These are phyloP conservation scores for Arthrinium phaeospermum DNA, from an alignment of 2,329 filamentous ascomycete species.

Conservation along the genomic window DNA sequence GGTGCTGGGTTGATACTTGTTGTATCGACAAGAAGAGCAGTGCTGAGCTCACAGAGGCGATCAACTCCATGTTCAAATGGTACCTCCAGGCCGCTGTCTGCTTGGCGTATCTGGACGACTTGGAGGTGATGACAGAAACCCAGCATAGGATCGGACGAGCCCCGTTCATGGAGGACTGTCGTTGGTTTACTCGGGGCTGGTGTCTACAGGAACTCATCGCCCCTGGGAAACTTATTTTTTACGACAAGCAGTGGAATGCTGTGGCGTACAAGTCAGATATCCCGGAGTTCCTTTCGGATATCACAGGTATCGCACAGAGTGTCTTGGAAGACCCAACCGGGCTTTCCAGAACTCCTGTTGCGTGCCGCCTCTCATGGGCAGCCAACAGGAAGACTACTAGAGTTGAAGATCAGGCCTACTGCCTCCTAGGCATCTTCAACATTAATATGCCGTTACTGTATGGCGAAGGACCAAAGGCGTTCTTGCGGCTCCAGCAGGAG, in stretches of 20 bases:
- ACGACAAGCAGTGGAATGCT: slow-evolving; percentile 17
- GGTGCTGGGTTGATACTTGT: background rate
- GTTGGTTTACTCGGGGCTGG: slow-evolving; percentile 29
- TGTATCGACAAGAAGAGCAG: slow-evolving; percentile 10
- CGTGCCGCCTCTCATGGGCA: slow-evolving; percentile 38
- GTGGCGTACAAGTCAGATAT: background rate
- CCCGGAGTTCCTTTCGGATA: background rate
- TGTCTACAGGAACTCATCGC: slow-evolving; percentile 31
- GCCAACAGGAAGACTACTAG: slow-evolving; percentile 31
- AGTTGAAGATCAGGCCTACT: slow-evolving; percentile 38
- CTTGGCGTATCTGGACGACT: background rate
- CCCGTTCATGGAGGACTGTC: background rate
- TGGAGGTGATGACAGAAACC: background rate
- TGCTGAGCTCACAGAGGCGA: background rate
- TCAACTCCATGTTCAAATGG: background rate
- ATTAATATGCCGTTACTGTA: slow-evolving; percentile 40
- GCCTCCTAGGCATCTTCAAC: slow-evolving; percentile 38
- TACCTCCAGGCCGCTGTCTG: background rate
- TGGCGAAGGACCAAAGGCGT: slow-evolving; percentile 36
- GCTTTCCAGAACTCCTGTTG: slow-evolving; percentile 25
- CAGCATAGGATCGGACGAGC: background rate
- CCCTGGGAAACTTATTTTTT: slow-evolving; percentile 29
- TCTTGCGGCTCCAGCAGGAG: background rate
- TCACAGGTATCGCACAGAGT: background rate
- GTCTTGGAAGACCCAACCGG: background rate